A percentile compares a stretch with the other conserved stretches of the same genome.
Conservation (phyloP, 371 early-diverging fungal genomes). For the Mucor racemosus region DNA sequence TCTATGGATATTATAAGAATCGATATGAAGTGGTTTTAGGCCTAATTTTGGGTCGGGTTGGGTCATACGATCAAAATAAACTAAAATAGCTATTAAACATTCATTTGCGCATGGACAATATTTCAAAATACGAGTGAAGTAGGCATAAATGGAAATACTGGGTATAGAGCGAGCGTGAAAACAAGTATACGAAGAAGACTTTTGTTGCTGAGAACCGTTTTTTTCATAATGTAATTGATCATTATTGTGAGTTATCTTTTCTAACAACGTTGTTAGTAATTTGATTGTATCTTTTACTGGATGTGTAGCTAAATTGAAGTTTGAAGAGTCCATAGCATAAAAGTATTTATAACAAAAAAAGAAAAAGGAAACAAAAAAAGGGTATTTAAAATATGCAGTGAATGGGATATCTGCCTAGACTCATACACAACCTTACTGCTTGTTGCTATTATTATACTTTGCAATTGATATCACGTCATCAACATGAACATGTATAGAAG, state of each 20-base stretch:
- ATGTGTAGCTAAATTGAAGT: conserved; percentile 32
- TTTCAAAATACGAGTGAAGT: conserved; percentile 84
- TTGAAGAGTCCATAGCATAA: conserved; percentile 8
- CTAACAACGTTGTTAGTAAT: conserved; percentile 32
- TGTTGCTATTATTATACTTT: neutral
- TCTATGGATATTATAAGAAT: conserved; percentile 89
- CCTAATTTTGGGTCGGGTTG: conserved; percentile 42
- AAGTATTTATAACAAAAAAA: no score
- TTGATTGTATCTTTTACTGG: conserved; percentile 41
- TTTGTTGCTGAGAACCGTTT: conserved; percentile 10
- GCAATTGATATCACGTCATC: conserved; percentile 10
- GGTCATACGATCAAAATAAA: conserved; percentile 82
- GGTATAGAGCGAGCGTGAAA: conserved; percentile 92
- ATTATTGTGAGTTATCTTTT: conserved; percentile 33
- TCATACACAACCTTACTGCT: neutral
- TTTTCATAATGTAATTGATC: conserved; percentile 22
- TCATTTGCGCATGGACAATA: conserved; percentile 92
- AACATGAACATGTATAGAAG: neutral
- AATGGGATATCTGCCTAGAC: neutral
- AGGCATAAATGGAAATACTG: conserved; percentile 81
- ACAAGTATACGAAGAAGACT: conserved; percentile 29
- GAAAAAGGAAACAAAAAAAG: neutral
- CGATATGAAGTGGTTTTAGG: conserved; percentile 69
- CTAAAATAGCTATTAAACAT: conserved; percentile 79
- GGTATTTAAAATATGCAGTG: neutral